These are phyloP conservation scores for Arctium minus DNA, from an alignment of 129 eudicot species.

Conservation along the genomic window DNA sequence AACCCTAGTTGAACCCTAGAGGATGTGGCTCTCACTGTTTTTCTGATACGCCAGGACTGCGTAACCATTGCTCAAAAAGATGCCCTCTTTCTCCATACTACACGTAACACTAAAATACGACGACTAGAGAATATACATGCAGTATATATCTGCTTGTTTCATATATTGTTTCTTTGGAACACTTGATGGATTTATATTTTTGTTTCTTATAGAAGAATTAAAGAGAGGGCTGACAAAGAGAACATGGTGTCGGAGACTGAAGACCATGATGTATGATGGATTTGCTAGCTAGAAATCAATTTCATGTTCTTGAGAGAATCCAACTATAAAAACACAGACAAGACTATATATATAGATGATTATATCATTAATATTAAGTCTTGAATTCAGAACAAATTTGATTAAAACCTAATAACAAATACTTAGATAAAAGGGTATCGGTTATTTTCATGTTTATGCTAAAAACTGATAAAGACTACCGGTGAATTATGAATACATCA, in stretches of 20 bases:
- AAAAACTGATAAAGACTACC: background rate
- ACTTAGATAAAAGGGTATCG: background rate
- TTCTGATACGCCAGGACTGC: background rate
- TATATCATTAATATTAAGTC: background rate
- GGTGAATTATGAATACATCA: background rate
- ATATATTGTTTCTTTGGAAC: slow-evolving; percentile 13
- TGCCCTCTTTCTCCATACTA: slow-evolving; percentile 18
- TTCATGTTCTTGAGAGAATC: slow-evolving; percentile 2
- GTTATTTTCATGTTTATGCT: background rate
- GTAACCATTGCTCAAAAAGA: background rate
- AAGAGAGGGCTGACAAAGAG: slow-evolving; percentile 33
- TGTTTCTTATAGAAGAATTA: slow-evolving; percentile 12
- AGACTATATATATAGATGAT: background rate
- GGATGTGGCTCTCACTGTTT: slow-evolving; percentile 1
- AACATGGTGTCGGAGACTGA: slow-evolving; percentile 35
- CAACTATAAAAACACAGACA: slow-evolving; percentile 1
- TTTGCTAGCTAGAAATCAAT: slow-evolving; percentile 12
- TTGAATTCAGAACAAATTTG: background rate
- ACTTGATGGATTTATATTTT: slow-evolving; percentile 33
- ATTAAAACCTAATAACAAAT: too few species aligned
- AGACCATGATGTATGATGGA: slow-evolving; percentile 26
- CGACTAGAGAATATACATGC: slow-evolving; percentile 16
- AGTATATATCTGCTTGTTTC: slow-evolving; percentile 13
- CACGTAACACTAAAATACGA: slow-evolving; percentile 23
- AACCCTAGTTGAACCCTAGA: background rate